Evolutionary conservation across 371 early-diverging fungal species (phyloP).

Genomic region (Synchytrium microbalum): DNA sequence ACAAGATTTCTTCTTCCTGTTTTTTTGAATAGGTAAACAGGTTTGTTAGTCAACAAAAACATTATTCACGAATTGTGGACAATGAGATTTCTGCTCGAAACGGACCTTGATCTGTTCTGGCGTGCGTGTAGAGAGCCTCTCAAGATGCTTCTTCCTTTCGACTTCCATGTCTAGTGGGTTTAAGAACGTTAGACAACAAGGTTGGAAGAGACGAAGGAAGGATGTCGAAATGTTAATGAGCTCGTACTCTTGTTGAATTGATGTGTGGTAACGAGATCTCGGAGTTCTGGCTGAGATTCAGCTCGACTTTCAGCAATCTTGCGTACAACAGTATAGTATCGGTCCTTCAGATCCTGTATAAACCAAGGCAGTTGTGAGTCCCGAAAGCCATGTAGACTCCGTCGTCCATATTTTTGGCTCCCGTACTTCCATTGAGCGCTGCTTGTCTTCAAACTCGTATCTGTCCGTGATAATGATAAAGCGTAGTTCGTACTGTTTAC

Average conservation of each 20-base stretch:
- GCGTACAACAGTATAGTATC: slow-evolving; percentile 61
- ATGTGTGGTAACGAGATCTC: slow-evolving; percentile 35
- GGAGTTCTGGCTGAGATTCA: slow-evolving; percentile 25
- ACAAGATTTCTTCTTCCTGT: slow-evolving; percentile 69
- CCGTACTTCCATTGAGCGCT: slow-evolving; percentile 35
- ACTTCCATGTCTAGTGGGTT: slow-evolving; percentile 47
- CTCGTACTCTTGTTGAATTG: slow-evolving; percentile 47
- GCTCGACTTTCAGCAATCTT: slow-evolving; percentile 38
- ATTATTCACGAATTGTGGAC: background rate
- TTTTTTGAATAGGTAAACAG: background rate
- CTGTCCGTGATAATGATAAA: slow-evolving; percentile 81
- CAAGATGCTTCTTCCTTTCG: slow-evolving; percentile 71
- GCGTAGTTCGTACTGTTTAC: slow-evolving; percentile 66
- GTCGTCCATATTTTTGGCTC: too few relatives aligned
- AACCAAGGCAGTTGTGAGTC: background rate
- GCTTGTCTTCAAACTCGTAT: slow-evolving; percentile 38
- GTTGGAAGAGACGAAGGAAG: background rate
- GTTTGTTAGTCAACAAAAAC: background rate
- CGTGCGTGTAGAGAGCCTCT: slow-evolving; percentile 58
- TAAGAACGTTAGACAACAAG: background rate
- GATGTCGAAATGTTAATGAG: background rate
- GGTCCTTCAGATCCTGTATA: slow-evolving; percentile 76
- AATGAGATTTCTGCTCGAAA: background rate
- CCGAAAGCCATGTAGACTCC: too few relatives aligned
- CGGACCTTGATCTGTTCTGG: slow-evolving; percentile 62